Percentiles rank a stretch among this genome's conserved stretches.
These are phyloP conservation scores for Exophiala alcalophila DNA, from an alignment of 2,329 filamentous ascomycete genomes.

Conservation along the genomic window DNA sequence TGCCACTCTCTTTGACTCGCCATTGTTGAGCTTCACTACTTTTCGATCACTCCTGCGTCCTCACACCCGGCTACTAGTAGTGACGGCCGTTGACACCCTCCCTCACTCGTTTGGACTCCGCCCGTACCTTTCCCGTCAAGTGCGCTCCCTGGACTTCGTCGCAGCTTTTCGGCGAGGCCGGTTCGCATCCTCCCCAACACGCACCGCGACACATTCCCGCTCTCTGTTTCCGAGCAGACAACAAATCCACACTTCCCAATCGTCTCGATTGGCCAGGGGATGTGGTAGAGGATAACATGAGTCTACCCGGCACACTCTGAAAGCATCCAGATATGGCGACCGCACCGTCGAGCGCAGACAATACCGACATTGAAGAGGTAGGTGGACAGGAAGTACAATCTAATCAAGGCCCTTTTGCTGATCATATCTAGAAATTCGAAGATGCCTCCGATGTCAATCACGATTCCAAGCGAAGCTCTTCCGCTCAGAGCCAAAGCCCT, in stretches of 20 bases:
- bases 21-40: too few relatives aligned
- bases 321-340: slow-evolving; percentile 29
- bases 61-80: too few relatives aligned
- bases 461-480: slow-evolving; percentile 13
- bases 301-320: slow-evolving; percentile 3
- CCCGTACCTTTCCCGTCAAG: neutral
- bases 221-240: neutral
- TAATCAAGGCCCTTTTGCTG: slow-evolving; percentile 1
- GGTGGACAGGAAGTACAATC: slow-evolving; percentile 11
- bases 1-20: too few relatives aligned
- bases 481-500: slow-evolving; percentile 8
- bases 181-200: neutral
- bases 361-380: slow-evolving; percentile 45
- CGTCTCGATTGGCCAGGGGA: too few relatives aligned
- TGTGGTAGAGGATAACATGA: slow-evolving; percentile 15
- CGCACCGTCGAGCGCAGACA: slow-evolving; percentile 39
- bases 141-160: neutral
- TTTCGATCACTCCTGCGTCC: too few relatives aligned
- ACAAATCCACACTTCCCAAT: neutral
- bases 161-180: neutral
- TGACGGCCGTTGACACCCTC: too few relatives aligned
- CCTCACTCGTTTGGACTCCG: neutral
- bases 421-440: slow-evolving; percentile 71
- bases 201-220: neutral
- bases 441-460: slow-evolving; percentile 60